Evolutionary conservation across 768 basidiomycete species (phyloP).

Genomic region (Amanita inopinata): DNA sequence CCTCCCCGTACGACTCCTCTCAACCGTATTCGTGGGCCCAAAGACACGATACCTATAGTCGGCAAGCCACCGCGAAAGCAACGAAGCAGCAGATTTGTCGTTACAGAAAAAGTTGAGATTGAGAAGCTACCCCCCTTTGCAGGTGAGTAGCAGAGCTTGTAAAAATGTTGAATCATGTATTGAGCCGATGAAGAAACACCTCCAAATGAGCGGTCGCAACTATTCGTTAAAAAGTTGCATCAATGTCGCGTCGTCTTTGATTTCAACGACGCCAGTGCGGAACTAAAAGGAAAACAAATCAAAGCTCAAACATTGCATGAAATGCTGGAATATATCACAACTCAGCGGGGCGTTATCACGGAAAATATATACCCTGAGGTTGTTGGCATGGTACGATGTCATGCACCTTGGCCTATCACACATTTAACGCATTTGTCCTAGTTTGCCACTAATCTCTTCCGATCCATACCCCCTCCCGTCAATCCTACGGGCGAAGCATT

Average conservation of each 20-base stretch:
- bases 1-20: conserved; percentile 63
- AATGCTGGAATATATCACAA: conserved; percentile 98
- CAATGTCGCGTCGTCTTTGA: conserved; percentile 97
- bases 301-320: conserved; percentile 97
- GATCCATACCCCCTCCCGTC: conserved; percentile 98
- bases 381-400: conserved; percentile 78
- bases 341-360: conserved; percentile 91
- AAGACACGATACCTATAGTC: conserved; percentile 93
- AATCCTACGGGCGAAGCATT: conserved; percentile 98
- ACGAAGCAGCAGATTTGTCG: conserved; percentile 91
- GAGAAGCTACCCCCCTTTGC: conserved; percentile 87
- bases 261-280: conserved; percentile 95
- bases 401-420: conserved; percentile 8
- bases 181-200: conserved; percentile 60
- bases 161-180: not conserved
- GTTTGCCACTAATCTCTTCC: conserved; percentile 98
- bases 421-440: conserved; percentile 23
- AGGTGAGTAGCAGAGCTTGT: conserved; percentile 39
- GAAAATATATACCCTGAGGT: conserved; percentile 99
- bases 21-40: conserved; percentile 74
- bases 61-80: conserved; percentile 98
- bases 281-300: conserved; percentile 96
- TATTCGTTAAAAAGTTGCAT: conserved; percentile 91
- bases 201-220: conserved; percentile 74
- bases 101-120: conserved; percentile 93